phyloP scores from a whole-genome alignment of 306 rosid species.

The Cicer arietinum region DNA sequence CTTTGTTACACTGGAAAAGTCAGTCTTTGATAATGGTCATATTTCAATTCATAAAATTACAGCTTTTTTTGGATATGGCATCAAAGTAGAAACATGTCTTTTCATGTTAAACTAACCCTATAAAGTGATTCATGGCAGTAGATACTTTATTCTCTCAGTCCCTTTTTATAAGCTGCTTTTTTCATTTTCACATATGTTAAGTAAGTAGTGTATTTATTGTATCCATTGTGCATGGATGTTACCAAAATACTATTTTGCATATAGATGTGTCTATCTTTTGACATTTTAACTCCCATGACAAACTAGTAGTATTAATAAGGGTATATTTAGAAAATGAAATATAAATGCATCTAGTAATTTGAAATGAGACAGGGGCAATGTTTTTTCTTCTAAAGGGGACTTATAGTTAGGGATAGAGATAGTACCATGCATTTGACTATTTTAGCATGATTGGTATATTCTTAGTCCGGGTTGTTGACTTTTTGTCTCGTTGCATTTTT shows the following conservation, averaged over 20 bases:
- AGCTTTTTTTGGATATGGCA: constrained; percentile 28
- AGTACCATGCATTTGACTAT: constrained; percentile 9
- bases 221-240: background rate
- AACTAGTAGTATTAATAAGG: background rate
- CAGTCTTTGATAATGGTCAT: background rate
- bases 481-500: constrained; percentile 1
- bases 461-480: constrained; percentile 1
- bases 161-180: background rate
- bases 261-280: background rate
- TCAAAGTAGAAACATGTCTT: background rate
- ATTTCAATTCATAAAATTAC: constrained; percentile 2
- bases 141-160: background rate
- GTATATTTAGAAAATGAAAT: background rate
- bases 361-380: background rate
- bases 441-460: background rate
- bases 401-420: background rate
- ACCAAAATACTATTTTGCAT: background rate
- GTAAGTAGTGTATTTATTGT: background rate
- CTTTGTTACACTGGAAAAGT: background rate
- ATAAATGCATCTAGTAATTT: background rate
- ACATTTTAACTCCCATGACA: background rate
- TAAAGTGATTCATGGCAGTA: constrained; percentile 9
- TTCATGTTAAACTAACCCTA: background rate
- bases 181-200: constrained; percentile 5
- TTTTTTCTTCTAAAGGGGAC: background rate